These are phyloP conservation scores for Friedmanniomyces simplex DNA, from an alignment of 495 filamentous ascomycete species.

Conservation along the genomic window DNA sequence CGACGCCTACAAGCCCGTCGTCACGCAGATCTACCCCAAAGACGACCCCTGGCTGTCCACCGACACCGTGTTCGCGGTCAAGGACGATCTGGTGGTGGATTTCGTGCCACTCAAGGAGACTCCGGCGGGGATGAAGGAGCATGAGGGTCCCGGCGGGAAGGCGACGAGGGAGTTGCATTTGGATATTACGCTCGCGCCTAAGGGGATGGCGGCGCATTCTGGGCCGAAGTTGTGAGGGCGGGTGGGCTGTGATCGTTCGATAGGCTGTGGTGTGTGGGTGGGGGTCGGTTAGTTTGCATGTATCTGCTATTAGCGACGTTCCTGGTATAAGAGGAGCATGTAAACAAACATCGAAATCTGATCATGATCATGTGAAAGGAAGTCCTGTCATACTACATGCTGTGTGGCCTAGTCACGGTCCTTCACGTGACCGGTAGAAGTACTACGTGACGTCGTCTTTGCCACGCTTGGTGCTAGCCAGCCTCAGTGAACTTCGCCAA, in stretches of 20 bases:
- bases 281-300: background rate
- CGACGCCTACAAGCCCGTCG: conserved; percentile 39
- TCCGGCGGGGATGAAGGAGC: conserved; percentile 13
- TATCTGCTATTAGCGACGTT: no score
- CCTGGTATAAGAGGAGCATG: no score
- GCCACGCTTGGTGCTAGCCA: no score
- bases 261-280: background rate
- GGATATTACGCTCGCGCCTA: conserved; percentile 29
- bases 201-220: conserved; percentile 9
- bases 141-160: conserved; percentile 17
- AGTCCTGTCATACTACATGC: no score
- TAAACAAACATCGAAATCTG: no score
- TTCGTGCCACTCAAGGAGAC: conserved; percentile 42
- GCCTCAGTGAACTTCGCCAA: no score
- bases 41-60: conserved; percentile 50
- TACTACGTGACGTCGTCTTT: no score
- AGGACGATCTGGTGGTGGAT: conserved; percentile 54
- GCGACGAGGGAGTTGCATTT: conserved; percentile 29
- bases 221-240: conserved; percentile 3
- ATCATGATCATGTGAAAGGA: no score
- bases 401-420: no score
- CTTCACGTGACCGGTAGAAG: no score
- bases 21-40: conserved; percentile 55
- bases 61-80: conserved; percentile 59
- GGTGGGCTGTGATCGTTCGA: background rate